A percentile compares a stretch with the other conserved stretches of the same genome.
phyloP scores from a whole-genome alignment of 2,329 filamentous ascomycete species.

The Talaromyces islandicus region DNA sequence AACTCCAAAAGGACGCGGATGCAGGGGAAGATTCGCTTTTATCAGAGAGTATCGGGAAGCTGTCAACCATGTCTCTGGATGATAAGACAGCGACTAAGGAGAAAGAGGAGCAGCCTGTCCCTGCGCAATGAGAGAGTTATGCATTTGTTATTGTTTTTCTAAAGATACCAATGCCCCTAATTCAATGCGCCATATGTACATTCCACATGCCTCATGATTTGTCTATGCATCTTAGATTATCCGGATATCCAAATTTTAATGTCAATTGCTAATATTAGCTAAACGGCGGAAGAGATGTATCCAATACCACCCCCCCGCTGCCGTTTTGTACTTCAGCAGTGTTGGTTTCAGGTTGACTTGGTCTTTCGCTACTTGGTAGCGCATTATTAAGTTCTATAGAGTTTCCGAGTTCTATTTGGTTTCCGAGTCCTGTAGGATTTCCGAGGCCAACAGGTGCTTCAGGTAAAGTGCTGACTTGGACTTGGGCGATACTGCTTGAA shows the following conservation, averaged over 20 bases:
- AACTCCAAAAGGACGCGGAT: slow-evolving; percentile 18
- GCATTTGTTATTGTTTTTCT: not conserved
- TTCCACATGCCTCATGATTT: not conserved
- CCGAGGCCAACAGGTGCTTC: not conserved
- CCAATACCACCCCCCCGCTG: not conserved
- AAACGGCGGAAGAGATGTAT: not conserved
- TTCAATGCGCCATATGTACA: not conserved
- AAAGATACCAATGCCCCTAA: not conserved
- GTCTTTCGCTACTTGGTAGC: not conserved
- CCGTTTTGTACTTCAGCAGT: not conserved
- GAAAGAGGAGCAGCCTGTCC: slow-evolving; percentile 3
- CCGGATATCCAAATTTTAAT: not conserved
- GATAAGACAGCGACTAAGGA: not conserved
- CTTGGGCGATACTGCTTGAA: not conserved
- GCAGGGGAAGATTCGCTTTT: slow-evolving; percentile 14
- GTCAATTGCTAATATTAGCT: not conserved
- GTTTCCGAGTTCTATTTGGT: not conserved
- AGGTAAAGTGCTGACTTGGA: not conserved
- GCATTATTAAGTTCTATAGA: not conserved
- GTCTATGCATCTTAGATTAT: not conserved
- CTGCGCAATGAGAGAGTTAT: slow-evolving; percentile 1
- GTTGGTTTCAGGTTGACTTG: not conserved
- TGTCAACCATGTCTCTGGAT: slow-evolving; percentile 36
- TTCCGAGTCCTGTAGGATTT: not conserved
- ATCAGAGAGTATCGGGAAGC: slow-evolving; percentile 32